Evolutionary conservation across 1,139 yeast genomes (phyloP).

Genomic region (Debaryomyces fabryi): DNA sequence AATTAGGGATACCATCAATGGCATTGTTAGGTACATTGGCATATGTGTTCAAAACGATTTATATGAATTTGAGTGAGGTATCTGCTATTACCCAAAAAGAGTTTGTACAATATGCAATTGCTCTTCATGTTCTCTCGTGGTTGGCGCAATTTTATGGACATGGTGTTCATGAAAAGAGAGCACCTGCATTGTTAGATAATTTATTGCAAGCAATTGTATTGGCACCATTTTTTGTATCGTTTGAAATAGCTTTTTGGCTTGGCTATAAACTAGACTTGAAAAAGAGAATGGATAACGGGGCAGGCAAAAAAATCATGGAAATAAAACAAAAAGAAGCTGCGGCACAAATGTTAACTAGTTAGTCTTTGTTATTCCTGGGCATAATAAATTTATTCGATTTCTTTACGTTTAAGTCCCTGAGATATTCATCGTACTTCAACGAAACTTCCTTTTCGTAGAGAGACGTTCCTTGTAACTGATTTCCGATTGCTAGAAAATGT

Average conservation of each 20-base stretch:
- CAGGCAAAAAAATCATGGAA: slow-evolving; percentile 39
- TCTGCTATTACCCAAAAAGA: slow-evolving; percentile 24
- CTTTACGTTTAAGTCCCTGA: slow-evolving; percentile 7
- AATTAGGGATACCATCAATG: slow-evolving; percentile 42
- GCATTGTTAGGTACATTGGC: slow-evolving; percentile 41
- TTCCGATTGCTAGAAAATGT: slow-evolving; percentile 58
- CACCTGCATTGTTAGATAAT: slow-evolving; percentile 87
- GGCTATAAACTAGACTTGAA: slow-evolving; percentile 64
- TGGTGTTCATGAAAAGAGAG: slow-evolving; percentile 74
- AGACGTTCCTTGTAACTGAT: slow-evolving; percentile 66
- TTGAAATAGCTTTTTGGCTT: slow-evolving; percentile 68
- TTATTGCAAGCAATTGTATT: slow-evolving; percentile 81
- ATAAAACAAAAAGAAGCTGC: slow-evolving; percentile 20
- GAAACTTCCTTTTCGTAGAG: slow-evolving; percentile 62
- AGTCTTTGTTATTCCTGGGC: background rate
- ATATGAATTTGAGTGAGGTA: slow-evolving; percentile 18
- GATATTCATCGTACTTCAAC: slow-evolving; percentile 32
- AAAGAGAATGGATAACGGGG: slow-evolving; percentile 54
- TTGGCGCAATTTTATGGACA: slow-evolving; percentile 89
- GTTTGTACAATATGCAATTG: slow-evolving; percentile 34
- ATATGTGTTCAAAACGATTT: slow-evolving; percentile 38
- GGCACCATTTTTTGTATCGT: slow-evolving; percentile 88
- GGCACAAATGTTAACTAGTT: background rate
- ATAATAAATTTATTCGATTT: background rate
- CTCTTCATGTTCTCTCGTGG: slow-evolving; percentile 65